A percentile compares a stretch with the other conserved stretches of the same genome.
Conservation (phyloP, 345 rosid species). For the Citrus trifoliata region DNA sequence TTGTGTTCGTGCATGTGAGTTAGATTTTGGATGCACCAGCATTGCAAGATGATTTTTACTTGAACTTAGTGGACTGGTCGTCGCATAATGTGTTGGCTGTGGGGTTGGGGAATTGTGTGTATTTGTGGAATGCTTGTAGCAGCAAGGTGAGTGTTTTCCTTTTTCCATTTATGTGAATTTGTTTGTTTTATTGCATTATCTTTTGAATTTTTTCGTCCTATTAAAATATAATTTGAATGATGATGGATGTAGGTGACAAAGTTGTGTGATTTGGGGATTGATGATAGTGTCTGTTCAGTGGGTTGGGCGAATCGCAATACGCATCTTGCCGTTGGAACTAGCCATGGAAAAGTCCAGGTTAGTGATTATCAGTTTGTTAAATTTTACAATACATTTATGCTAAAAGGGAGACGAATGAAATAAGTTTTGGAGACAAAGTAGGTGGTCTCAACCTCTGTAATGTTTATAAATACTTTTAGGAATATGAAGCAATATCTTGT, state of each 20-base stretch:
- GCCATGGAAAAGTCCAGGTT: constrained; percentile 87
- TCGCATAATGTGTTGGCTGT: constrained; percentile 89
- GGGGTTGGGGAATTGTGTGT: constrained; percentile 92
- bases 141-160: constrained; percentile 63
- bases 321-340: constrained; percentile 90
- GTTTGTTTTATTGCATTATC: not conserved
- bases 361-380: constrained; percentile 1
- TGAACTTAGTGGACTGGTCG: constrained; percentile 99
- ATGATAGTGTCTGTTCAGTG: constrained; percentile 91
- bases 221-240: not conserved
- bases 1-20: not conserved
- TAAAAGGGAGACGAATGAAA: not conserved
- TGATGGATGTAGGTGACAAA: constrained; percentile 73
- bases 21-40: constrained; percentile 99
- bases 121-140: constrained; percentile 98
- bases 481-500: not conserved
- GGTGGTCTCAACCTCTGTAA: not conserved
- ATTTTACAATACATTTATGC: not conserved
- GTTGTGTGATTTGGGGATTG: constrained; percentile 85
- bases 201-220: not conserved
- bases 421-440: not conserved
- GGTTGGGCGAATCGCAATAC: constrained; percentile 92
- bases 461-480: not conserved
- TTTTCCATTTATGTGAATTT: not conserved
- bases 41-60: constrained; percentile 97